Evolutionary conservation across 2,329 filamentous ascomycete species (phyloP), one percentile per base, ranked within the genome.

Genomic region (Claviceps digitariae): DNA sequence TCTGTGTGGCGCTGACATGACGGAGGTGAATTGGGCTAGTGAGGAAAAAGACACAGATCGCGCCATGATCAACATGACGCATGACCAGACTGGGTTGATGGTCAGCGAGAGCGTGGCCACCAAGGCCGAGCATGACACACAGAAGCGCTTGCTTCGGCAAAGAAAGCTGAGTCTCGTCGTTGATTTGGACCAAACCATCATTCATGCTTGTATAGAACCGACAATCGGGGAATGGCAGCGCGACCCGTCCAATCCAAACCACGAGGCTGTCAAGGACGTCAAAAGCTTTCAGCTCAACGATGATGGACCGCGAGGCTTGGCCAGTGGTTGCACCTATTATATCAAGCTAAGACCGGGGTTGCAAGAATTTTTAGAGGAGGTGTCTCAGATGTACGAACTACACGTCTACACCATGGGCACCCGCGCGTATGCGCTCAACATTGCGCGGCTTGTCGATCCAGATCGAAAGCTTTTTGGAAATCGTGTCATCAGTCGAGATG

Each of bases 391-490:
- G 62, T 98, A 93, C 70, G 93, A 98, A 71, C 75, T 97, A 63
- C 93, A 98, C 67, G 91, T 98, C 57, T 98, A 98, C 73, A 98
- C 93, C 45, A 98, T 98, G 93, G 93, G 91, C 54, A 98, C 93
- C 23, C 82, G 93, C 58, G 88, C 91, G n/a, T 98, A 98, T 65
- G 93, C 93, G 10, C 78, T 90, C 60, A 86, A 88, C 56, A 94
- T 98, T 61, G 90, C 90, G 40, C 85, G 86, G 60, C 91, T 98
- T 57, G 87, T 98, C 57, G 93, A 98, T 63, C 91, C 91, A 0
- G 83, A 91, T 36, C 81, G 84, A 58, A 90, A 85, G 65, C 81
- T 95, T 10, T 98, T 98, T 66, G 91, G 87, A 41, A 90, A 96
- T 68, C 83, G 93, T 53, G 90, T 98, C 62, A 86, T 98, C 63